Percentiles rank a stretch among this genome's conserved stretches.
These are phyloP conservation scores for Paraphoma sp. DNA, from an alignment of 2,329 filamentous ascomycete species.

Conservation along the genomic window DNA sequence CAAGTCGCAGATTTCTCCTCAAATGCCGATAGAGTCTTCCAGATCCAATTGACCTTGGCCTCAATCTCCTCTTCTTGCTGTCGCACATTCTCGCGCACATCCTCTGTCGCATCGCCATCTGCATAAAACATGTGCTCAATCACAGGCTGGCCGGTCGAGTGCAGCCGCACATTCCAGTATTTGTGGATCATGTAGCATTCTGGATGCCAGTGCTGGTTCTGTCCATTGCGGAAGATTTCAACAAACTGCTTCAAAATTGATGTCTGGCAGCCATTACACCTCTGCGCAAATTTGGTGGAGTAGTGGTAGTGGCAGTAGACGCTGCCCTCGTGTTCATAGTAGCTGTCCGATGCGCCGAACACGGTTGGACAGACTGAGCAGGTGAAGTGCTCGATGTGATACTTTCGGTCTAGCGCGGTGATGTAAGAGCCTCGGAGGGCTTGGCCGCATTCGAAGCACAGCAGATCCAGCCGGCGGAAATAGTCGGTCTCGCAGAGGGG, in stretches of 20 bases:
- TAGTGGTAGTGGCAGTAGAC: constrained; percentile 99
- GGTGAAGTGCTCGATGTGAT: constrained; percentile 96
- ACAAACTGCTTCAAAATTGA: constrained; percentile 99
- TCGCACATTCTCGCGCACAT: constrained; percentile 77
- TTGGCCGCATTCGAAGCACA: constrained; percentile 91
- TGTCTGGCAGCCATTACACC: constrained; percentile 95
- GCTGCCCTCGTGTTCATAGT: constrained; percentile 95
- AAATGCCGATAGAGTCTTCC: constrained; percentile 96
- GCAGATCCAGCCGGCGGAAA: constrained; percentile 86
- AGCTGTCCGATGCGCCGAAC: constrained; percentile 98
- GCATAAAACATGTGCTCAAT: constrained; percentile 40
- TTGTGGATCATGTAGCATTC: constrained; percentile 99
- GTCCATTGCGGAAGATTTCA: constrained; percentile 96
- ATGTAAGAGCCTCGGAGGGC: constrained; percentile 97
- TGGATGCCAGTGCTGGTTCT: constrained; percentile 99
- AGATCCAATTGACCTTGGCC: constrained; percentile 96
- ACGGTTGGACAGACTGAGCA: constrained; percentile 96
- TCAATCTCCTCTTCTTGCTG: constrained; percentile 93
- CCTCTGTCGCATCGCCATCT: constrained; percentile 66
- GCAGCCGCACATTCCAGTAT: constrained; percentile 95
- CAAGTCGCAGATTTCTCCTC: constrained; percentile 97
- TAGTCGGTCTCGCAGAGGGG: constrained; percentile 97
- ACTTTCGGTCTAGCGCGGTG: constrained; percentile 95
- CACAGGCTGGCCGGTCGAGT: constrained; percentile 51
- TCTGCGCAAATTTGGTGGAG: constrained; percentile 94